Evolutionary conservation across 1,284 basidiomycete species (phyloP), one percentile per base, ranked within the genome.

Genomic region (Termitomyces sp.): DNA sequence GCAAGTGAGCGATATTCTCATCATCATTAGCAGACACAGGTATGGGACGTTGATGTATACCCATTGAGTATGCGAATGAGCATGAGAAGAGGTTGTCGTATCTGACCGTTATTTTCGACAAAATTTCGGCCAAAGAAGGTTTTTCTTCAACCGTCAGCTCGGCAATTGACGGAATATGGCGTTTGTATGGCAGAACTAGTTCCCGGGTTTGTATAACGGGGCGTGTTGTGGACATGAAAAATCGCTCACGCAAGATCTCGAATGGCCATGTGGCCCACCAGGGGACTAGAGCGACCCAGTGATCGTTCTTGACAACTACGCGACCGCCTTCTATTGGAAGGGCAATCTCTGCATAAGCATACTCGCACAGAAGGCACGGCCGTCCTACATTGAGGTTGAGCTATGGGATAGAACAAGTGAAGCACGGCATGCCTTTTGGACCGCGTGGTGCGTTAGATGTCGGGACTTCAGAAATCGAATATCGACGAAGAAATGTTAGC

Each of bases 201-300:
- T 13, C 28, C 36, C 45, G 33, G 31, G 49, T 12, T 46, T 43
- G 30, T 31, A 30, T 21, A 46, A 46, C 10, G 48, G 3, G 13
- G 5, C 3, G 24, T 1, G n/a, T 13, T 3, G 33, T 19, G 4
- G 17, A 2, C n/a, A 8, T 15, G 3, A 40, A 41, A 40, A 38
- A 15, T 5, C 24, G 61, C 79, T 61, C 61, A 90, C 90, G 70
- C 57, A 98, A 73, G 13, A 90, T 78, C 69, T 98, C 95, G 66
- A 89, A 98, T 0, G 95, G 95, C 95, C 95, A 98, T 30, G 86
- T 82, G 1, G 94, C 95, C 95, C 95, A 98, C 84, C 91, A 98
- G 0, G 95, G 95, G 0, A 98, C 93, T 5, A 98, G 67, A 0
- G 88, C 92, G 4, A 92, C 77, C 82, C 94, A 98, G 64, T 92